Evolutionary conservation across 1,284 basidiomycete genomes (phyloP), one percentile per base, ranked within the genome.

Genomic region (Sutorius eximius): DNA sequence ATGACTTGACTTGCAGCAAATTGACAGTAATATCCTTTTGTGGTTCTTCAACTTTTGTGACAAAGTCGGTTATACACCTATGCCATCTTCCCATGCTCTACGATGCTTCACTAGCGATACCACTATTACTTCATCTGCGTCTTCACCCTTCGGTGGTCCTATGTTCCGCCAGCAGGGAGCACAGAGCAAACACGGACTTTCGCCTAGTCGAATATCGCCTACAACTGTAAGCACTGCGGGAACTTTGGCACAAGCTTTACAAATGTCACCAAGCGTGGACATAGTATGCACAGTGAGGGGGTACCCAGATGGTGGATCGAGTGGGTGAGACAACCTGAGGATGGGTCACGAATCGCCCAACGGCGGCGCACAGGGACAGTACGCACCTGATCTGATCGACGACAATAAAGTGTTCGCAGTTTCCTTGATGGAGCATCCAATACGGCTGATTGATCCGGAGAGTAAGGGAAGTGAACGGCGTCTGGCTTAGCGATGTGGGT

Each of bases 371-470:
- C 46, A 33, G 34, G 27, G 48, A 49, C 18, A 29, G 18, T 30
- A 61, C 75, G 49, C 59, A 84, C 91, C 90, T 79, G 59, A 93
- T 85, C 55, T 86, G 77, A 57, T 91, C 85, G 27, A 93, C 60
- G 16, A 87, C 79, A 36, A 90, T 65, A 65, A 86, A 87, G 64
- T 93, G 91, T 60, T 92, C 90, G 62, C 89, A 92, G 61, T 82
- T 85, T 24, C 91, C 91, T 53, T 82, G 79, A 63, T 93, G 91
- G 18, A 92, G 71, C 52, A 91, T 73, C 83, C 86, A 91, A 62
- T 93, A 93, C 1, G 91, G 91, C 62, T 88, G 77, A 59, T 87
- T 81, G 30, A 89, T 68, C 38, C 83, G 77, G 22, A 91, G 66
- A 7, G 74, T 73, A 32, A 91, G 76, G 2, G 82, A 78, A 1